Conservation (phyloP, 768 basidiomycete species). For the Trametes gibbosa region DNA sequence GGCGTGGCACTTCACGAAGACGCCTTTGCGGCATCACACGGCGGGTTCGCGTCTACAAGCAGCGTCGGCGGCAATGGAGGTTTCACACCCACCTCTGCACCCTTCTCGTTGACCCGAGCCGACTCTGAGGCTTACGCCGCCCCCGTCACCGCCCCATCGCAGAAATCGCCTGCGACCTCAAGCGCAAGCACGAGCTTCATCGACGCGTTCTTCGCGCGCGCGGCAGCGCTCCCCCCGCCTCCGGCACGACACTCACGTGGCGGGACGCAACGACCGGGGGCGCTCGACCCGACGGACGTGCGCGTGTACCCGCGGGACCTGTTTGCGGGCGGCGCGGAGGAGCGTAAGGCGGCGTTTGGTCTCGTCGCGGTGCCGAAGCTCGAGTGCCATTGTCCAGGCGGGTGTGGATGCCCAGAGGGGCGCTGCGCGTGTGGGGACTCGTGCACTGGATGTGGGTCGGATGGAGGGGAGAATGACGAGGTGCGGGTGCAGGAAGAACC, state of each 20-base stretch:
- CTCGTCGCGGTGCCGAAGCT: conserved; percentile 60
- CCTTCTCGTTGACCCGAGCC: neutral
- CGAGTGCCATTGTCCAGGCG: conserved; percentile 58
- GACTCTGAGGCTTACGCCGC: neutral
- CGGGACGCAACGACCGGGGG: conserved; percentile 27
- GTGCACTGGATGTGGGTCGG: conserved; percentile 53
- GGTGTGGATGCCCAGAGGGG: conserved; percentile 54
- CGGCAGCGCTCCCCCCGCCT: conserved; percentile 66
- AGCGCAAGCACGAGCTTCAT: conserved; percentile 37
- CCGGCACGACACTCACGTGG: conserved; percentile 59
- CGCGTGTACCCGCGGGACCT: conserved; percentile 42
- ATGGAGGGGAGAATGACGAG: conserved; percentile 1
- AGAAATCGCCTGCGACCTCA: neutral
- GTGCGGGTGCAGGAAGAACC: neutral
- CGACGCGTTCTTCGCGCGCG: conserved; percentile 64
- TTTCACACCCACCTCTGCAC: neutral
- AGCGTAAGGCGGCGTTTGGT: conserved; percentile 43
- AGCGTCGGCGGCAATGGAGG: neutral
- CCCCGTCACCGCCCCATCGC: neutral
- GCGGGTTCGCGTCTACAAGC: neutral
- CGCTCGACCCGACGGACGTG: conserved; percentile 52
- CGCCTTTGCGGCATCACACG: conserved; percentile 7
- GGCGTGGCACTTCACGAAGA: conserved; percentile 39
- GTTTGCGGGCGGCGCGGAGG: conserved; percentile 37
- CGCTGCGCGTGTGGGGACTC: conserved; percentile 54